These are phyloP conservation scores for Reticulascus tulasneorum DNA, from an alignment of 2,329 filamentous ascomycete species.

Conservation along the genomic window DNA sequence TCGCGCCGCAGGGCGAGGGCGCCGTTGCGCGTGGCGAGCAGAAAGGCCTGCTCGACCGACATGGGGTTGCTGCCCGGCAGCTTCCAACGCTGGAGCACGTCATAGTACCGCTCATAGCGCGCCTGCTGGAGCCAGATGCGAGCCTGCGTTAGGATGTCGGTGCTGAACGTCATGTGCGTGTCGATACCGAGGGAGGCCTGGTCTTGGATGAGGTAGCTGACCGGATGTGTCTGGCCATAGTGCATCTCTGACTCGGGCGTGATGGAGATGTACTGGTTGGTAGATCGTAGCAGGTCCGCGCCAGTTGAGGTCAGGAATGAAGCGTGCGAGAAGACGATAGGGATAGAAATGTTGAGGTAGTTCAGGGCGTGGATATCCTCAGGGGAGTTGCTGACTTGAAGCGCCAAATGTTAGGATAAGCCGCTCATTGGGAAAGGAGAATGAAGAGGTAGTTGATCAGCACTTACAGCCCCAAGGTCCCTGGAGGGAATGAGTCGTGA, in stretches of 20 bases:
- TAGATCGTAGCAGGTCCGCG: conserved; percentile 36
- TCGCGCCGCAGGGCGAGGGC: conserved; percentile 45
- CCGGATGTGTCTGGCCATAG: conserved; percentile 49
- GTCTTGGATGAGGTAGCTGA: conserved; percentile 40
- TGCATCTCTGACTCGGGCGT: conserved; percentile 58
- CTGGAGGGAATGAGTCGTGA: conserved; percentile 41
- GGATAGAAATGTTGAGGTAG: conserved; percentile 38
- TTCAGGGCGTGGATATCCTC: conserved; percentile 29
- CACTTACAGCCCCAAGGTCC: conserved; percentile 34
- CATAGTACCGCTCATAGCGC: conserved; percentile 33
- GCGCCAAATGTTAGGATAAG: not conserved
- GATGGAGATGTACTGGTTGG: conserved; percentile 51
- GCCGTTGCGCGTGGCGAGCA: conserved; percentile 49
- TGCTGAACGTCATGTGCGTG: conserved; percentile 48
- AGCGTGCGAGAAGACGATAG: conserved; percentile 50
- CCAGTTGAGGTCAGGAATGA: conserved; percentile 37
- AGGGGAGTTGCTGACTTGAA: conserved; percentile 34
- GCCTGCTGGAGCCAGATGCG: conserved; percentile 49
- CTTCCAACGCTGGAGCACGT: conserved; percentile 34
- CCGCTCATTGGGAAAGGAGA: not conserved
- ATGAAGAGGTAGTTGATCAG: not conserved
- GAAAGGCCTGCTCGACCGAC: conserved; percentile 50
- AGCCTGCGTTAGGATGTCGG: conserved; percentile 48
- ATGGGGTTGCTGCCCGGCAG: conserved; percentile 47
- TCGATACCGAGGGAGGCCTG: conserved; percentile 51